A percentile compares a stretch with the other conserved stretches of the same genome.
Evolutionary conservation across 129 eudicot genomes (phyloP).

Genomic region (Flaveria brownii): DNA sequence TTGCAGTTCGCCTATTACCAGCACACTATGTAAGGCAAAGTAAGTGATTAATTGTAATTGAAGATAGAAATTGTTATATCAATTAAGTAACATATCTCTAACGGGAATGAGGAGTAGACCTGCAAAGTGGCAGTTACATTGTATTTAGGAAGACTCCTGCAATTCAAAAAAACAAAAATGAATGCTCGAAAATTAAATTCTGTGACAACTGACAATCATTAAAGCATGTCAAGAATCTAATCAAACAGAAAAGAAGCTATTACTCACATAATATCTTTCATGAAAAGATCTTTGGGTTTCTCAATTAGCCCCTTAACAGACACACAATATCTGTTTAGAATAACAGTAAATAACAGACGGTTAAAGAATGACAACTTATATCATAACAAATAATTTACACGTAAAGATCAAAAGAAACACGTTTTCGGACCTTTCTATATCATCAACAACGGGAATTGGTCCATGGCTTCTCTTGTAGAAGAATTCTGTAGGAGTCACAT

Average conservation of each 20-base stretch:
- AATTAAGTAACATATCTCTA: neutral
- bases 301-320: conserved; percentile 54
- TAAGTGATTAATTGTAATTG: neutral
- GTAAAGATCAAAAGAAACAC: neutral
- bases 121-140: conserved; percentile 86
- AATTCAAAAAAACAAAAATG: conserved; percentile 26
- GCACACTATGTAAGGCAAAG: conserved; percentile 66
- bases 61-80: neutral
- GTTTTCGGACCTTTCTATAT: conserved; percentile 60
- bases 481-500: conserved; percentile 84
- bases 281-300: conserved; percentile 60
- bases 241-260: neutral
- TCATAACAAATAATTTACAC: conserved; percentile 11
- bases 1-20: conserved; percentile 95
- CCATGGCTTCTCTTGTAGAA: conserved; percentile 97
- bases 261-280: conserved; percentile 82
- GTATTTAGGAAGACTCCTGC: conserved; percentile 87
- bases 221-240: conserved; percentile 1
- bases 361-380: neutral
- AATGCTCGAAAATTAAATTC: neutral
- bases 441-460: conserved; percentile 80
- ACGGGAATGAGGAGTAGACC: conserved; percentile 40
- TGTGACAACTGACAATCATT: too few species aligned
- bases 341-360: neutral
- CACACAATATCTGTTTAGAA: conserved; percentile 56